phyloP scores from a whole-genome alignment of 192 early-diverging fungal genomes.

The Nowakowskiella sp. region DNA sequence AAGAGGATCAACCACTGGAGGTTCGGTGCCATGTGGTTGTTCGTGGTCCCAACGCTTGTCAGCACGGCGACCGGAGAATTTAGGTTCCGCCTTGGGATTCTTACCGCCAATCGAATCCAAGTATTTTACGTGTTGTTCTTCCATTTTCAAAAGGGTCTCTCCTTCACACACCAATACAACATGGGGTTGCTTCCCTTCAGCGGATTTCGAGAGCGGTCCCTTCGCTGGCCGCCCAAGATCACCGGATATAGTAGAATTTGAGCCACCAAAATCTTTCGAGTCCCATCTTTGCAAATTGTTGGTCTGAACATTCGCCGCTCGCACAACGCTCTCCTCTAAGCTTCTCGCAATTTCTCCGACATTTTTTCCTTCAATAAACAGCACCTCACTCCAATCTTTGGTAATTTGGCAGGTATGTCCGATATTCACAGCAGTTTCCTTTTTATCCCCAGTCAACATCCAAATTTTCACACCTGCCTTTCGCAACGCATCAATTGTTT shows the following conservation, averaged over 20 bases:
- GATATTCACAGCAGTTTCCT: slow-evolving; percentile 89
- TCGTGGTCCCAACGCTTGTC: not conserved
- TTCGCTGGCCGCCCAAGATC: no score
- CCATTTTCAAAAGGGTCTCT: not conserved
- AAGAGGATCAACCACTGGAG: not conserved
- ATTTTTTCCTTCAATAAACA: slow-evolving; percentile 32
- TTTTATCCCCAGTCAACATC: slow-evolving; percentile 90
- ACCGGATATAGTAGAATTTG: not conserved
- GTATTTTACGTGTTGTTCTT: not conserved
- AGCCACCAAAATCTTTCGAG: no score
- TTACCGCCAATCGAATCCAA: slow-evolving; percentile 2
- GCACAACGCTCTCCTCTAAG: slow-evolving; percentile 19
- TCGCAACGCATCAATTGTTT: slow-evolving; percentile 69
- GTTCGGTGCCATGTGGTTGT: not conserved
- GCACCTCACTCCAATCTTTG: slow-evolving; percentile 30
- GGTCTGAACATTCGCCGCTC: not conserved
- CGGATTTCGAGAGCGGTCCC: no score
- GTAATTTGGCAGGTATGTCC: slow-evolving; percentile 68
- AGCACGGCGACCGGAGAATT: slow-evolving; percentile 23
- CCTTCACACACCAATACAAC: not conserved
- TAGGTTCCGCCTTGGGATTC: not conserved
- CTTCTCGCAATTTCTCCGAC: slow-evolving; percentile 19
- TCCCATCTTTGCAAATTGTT: not conserved
- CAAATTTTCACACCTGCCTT: slow-evolving; percentile 75
- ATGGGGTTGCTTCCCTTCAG: not conserved